Conservation (phyloP, 805 yeast species). For the Candida mattraensis region DNA sequence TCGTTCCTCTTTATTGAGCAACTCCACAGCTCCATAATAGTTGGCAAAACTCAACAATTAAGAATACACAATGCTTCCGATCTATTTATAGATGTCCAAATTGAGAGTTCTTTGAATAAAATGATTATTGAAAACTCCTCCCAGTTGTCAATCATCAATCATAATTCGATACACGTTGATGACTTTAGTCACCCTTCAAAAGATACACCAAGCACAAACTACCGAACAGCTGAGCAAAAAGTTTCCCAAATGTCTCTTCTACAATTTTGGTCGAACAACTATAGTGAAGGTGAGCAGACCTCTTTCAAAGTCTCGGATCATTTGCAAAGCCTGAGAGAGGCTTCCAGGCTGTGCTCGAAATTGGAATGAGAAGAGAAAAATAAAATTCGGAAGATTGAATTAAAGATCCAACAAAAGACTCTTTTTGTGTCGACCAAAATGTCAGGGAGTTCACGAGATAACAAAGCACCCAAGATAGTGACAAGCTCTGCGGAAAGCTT, state of each 20-base stretch:
- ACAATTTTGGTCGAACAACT: no score
- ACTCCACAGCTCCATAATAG: slow-evolving; percentile 14
- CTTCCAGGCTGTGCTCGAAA: no score
- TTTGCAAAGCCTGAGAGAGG: no score
- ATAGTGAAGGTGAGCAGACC: no score
- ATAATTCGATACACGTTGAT: slow-evolving; percentile 22
- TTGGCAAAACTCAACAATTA: slow-evolving; percentile 27
- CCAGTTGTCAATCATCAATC: slow-evolving; percentile 14
- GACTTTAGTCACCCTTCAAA: slow-evolving; percentile 30
- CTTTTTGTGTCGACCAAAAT: no score
- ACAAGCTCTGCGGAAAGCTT: slow-evolving; percentile 3
- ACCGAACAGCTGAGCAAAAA: slow-evolving; percentile 3
- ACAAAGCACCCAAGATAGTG: slow-evolving; percentile 4
- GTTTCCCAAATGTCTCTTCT: no score
- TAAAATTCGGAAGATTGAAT: no score
- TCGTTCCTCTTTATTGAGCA: slow-evolving; percentile 23
- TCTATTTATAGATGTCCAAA: slow-evolving; percentile 14
- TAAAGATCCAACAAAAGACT: no score
- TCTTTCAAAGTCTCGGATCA: no score
- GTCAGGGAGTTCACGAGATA: no score
- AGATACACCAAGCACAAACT: slow-evolving; percentile 20
- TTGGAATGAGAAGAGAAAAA: no score
- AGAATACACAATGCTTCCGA: slow-evolving; percentile 23
- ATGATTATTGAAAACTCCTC: slow-evolving; percentile 29
- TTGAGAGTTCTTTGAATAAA: slow-evolving; percentile 16